Base-by-base conservation (phyloP, 2,329 filamentous ascomycete species). In the Myriosclerotinia scirpicola region DNA sequence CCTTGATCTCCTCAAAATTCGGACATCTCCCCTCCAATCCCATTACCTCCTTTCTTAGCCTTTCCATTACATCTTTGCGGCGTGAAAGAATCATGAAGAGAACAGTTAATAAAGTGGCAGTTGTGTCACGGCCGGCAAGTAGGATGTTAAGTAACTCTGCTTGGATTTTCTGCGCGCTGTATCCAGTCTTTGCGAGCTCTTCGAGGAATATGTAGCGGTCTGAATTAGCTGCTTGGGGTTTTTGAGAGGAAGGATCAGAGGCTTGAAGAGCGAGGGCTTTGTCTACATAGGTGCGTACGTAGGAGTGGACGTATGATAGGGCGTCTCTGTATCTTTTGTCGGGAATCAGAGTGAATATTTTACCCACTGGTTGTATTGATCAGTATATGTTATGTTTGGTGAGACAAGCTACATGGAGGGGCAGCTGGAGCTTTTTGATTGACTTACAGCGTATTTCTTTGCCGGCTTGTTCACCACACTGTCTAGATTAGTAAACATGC, bases 191-290 rank as follows among this genome's bases (percentile, higher is more conserved):
- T 0, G 71, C 69, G 1, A 87, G 74, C 66, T 83, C 83, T 56
- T 54, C 30, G 12, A 66, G 56, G 20, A 62, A 66, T 12, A 63
- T 54, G 34, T 66, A 66, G 20, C 64, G 44, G 65, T 70, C 22
- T 67, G 68, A 9, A 72, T 53, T 38, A 67, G 69, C 5, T 63
- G 54, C 71, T 65, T 12, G 69, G 64, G 26, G 62, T 63, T 38
- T 69, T 70, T 6, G 70, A 62, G 3, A 85, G 74, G 66, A 82
- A 82, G 56, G 84, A n/a, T n/a, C n/a, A 74, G 15, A 84, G 75
- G 67, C 74, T 44, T 71, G 65, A 14, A 69, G 22, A 1, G 70
- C 60, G 2, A 75, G 46, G 11, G 73, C 74, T 46, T 72, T 69
- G 9, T 71, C 63, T 7, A 76, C 73, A 64, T 73, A 76, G n/a